A percentile compares a stretch with the other conserved stretches of the same genome.
phyloP scores from a whole-genome alignment of 2,329 filamentous ascomycete genomes.

The Biscogniauxia mediterranea region DNA sequence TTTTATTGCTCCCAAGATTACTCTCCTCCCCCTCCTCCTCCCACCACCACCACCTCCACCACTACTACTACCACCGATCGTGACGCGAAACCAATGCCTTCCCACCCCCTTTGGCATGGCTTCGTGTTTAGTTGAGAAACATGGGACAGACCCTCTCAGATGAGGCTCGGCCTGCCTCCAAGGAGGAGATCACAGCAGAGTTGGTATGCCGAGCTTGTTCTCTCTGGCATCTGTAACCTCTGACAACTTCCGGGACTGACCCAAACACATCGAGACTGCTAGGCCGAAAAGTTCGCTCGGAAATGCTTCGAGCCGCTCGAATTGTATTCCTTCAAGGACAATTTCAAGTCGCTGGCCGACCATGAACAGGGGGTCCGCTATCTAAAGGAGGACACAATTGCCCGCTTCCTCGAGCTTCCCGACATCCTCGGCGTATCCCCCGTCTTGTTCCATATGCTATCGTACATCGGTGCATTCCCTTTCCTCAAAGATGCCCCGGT shows the following conservation, averaged over 20 bases:
- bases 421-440: constrained; percentile 66
- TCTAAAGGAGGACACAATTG: constrained; percentile 68
- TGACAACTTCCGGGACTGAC: constrained; percentile 7
- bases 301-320: constrained; percentile 72
- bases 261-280: background rate
- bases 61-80: too few relatives aligned
- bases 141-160: constrained; percentile 55
- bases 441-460: constrained; percentile 69
- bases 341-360: constrained; percentile 70
- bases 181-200: constrained; percentile 50
- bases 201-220: constrained; percentile 39
- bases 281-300: constrained; percentile 64
- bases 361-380: constrained; percentile 60
- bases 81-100: background rate
- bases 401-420: constrained; percentile 70
- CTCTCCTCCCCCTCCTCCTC: too few relatives aligned
- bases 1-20: too few relatives aligned
- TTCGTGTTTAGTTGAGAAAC: constrained; percentile 21
- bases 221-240: background rate
- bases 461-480: constrained; percentile 70
- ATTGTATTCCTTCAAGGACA: constrained; percentile 70
- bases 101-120: constrained; percentile 22
- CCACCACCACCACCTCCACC: too few relatives aligned
- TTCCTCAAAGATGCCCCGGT: constrained; percentile 69
- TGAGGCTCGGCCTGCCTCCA: constrained; percentile 43